Conservation (phyloP, 441 rosid genomes). For the Bocquillonia castaneifolia region DNA sequence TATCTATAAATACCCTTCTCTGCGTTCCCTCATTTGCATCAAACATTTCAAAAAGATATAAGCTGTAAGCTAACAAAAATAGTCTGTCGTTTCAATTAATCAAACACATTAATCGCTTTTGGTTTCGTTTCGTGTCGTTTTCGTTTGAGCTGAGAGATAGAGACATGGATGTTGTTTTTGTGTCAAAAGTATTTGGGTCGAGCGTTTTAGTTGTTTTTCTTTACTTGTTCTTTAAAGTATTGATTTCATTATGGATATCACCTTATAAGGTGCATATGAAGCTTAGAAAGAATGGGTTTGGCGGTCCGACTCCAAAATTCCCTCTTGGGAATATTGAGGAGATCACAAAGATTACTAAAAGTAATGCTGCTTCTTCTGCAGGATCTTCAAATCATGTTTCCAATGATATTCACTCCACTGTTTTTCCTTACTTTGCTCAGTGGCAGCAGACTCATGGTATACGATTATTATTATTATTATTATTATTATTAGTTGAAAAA, state of each 20-base stretch:
- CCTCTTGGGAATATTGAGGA: slow-evolving; percentile 67
- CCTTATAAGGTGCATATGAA: slow-evolving; percentile 48
- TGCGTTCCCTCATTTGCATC: background rate
- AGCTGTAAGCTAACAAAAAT: background rate
- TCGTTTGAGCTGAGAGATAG: background rate
- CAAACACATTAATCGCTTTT: background rate
- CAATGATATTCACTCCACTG: slow-evolving; percentile 72
- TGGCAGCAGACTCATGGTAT: slow-evolving; percentile 79
- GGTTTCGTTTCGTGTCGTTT: background rate
- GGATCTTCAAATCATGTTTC: slow-evolving; percentile 34
- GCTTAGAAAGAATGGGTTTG: slow-evolving; percentile 59
- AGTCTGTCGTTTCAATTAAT: background rate
- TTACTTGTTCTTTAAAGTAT: slow-evolving; percentile 32
- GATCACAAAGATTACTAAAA: slow-evolving; percentile 40
- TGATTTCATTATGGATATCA: slow-evolving; percentile 53
- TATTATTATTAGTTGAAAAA: too few species aligned
- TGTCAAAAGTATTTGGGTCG: slow-evolving; percentile 15
- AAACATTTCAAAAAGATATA: background rate
- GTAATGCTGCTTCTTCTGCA: slow-evolving; percentile 5
- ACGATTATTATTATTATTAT: background rate
- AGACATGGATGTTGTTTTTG: slow-evolving; percentile 29
- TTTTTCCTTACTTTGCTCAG: slow-evolving; percentile 67
- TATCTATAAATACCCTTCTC: slow-evolving; percentile 33
- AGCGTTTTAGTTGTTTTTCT: slow-evolving; percentile 25
- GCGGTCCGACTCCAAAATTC: slow-evolving; percentile 70